Percentiles rank a stretch among this genome's conserved stretches.
These are phyloP conservation scores for Populus nigra DNA, from an alignment of 345 rosid genomes.

Conservation along the genomic window DNA sequence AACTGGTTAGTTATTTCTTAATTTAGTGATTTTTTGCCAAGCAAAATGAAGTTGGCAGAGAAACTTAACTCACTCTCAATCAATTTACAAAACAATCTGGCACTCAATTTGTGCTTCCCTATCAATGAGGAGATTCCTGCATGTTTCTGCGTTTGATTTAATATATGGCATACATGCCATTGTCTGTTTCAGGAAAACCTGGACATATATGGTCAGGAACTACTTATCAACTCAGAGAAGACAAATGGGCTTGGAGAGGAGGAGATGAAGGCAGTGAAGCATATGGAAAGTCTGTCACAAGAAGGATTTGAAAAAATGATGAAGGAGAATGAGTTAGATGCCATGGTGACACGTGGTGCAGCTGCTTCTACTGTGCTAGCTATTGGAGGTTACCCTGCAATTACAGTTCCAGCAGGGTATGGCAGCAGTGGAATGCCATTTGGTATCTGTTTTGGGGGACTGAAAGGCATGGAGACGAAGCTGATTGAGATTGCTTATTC, in stretches of 20 bases:
- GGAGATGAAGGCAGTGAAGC: conserved; percentile 30
- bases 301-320: conserved; percentile 59
- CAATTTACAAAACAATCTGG: too few relatives aligned
- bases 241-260: conserved; percentile 36
- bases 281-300: conserved; percentile 28
- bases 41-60: background rate
- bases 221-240: conserved; percentile 39
- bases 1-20: conserved; percentile 30
- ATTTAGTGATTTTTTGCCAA: background rate
- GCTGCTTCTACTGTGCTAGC: conserved; percentile 37
- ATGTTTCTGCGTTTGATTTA: too few relatives aligned
- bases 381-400: conserved; percentile 68
- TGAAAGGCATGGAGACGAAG: conserved; percentile 60
- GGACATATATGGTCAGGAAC: conserved; percentile 46
- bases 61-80: too few relatives aligned
- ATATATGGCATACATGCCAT: background rate
- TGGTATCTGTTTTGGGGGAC: conserved; percentile 63
- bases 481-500: conserved; percentile 67
- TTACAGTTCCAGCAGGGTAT: conserved; percentile 65
- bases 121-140: too few relatives aligned
- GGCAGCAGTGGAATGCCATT: conserved; percentile 47
- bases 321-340: conserved; percentile 47
- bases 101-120: too few relatives aligned
- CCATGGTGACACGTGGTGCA: conserved; percentile 38
- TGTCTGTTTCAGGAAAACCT: conserved; percentile 44